phyloP scores from a whole-genome alignment of 306 rosid species.

The Corylus americana region DNA sequence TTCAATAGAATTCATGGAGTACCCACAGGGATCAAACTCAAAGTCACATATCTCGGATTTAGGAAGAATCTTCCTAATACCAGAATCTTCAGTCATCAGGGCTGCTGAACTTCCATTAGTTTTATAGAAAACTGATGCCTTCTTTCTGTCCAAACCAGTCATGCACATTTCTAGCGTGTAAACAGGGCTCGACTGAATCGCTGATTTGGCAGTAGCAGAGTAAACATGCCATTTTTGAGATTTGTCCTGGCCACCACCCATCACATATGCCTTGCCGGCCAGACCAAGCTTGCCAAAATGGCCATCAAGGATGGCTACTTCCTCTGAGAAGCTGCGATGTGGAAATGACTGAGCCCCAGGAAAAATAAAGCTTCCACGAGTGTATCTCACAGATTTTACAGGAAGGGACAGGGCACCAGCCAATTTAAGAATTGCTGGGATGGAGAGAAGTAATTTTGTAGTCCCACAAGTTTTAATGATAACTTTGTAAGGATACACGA shows the following conservation, averaged over 20 bases:
- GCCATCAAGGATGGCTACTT: conserved; percentile 51
- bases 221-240: conserved; percentile 58
- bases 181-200: conserved; percentile 20
- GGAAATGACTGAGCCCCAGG: conserved; percentile 70
- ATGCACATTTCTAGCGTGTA: conserved; percentile 67
- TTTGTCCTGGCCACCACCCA: conserved; percentile 51
- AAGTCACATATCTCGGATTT: conserved; percentile 73
- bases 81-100: conserved; percentile 50
- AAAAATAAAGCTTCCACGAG: conserved; percentile 64
- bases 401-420: conserved; percentile 63
- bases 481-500: conserved; percentile 72
- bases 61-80: conserved; percentile 61
- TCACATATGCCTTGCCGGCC: conserved; percentile 47
- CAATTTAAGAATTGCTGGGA: conserved; percentile 72
- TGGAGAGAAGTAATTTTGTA: conserved; percentile 76
- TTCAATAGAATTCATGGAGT: conserved; percentile 90
- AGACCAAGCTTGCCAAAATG: conserved; percentile 57
- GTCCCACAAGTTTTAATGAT: conserved; percentile 97
- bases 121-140: conserved; percentile 58
- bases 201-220: conserved; percentile 46
- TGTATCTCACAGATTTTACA: conserved; percentile 68
- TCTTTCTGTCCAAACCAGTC: conserved; percentile 57
- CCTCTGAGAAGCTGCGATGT: conserved; percentile 58
- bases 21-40: conserved; percentile 95
- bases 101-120: conserved; percentile 39